phyloP scores from a whole-genome alignment of 306 rosid species.

The Luffa aegyptiaca region DNA sequence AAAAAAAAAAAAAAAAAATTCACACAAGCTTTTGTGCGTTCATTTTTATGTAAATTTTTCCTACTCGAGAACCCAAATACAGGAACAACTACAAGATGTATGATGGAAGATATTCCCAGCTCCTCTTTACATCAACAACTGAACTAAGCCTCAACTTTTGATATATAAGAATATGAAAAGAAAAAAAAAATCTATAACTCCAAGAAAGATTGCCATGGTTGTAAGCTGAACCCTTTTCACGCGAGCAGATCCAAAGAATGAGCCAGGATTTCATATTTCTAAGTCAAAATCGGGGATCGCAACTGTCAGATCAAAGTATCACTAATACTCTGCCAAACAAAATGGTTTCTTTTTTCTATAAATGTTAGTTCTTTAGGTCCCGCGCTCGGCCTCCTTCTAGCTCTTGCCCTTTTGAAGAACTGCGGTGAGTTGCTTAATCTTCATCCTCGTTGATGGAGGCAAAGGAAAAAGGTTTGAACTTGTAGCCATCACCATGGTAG shows the following conservation, averaged over 20 bases:
- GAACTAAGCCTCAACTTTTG: conserved; percentile 13
- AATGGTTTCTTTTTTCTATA: conserved; percentile 11
- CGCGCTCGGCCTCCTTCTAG: neutral
- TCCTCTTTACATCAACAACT: conserved; percentile 56
- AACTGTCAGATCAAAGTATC: conserved; percentile 7
- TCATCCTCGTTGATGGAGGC: conserved; percentile 70
- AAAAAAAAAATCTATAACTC: neutral
- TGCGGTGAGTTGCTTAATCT: conserved; percentile 29
- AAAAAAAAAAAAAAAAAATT: neutral
- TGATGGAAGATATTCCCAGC: conserved; percentile 26
- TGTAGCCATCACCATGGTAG: conserved; percentile 91
- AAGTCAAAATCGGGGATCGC: conserved; percentile 27
- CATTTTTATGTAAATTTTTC: conserved; percentile 2
- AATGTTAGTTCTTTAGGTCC: conserved; percentile 2
- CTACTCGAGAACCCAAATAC: conserved; percentile 10
- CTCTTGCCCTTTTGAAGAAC: neutral
- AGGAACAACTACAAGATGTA: conserved; percentile 11
- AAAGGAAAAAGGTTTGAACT: conserved; percentile 91
- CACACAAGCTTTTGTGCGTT: conserved; percentile 7
- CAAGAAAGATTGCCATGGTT: conserved; percentile 1
- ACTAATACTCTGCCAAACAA: conserved; percentile 9
- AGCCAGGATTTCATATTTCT: conserved; percentile 23
- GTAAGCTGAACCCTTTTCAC: conserved; percentile 21
- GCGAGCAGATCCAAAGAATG: conserved; percentile 29
- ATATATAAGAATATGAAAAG: conserved; percentile 1